These are phyloP conservation scores for Amanita subjunquillea DNA, from an alignment of 768 basidiomycete genomes.

Conservation along the genomic window DNA sequence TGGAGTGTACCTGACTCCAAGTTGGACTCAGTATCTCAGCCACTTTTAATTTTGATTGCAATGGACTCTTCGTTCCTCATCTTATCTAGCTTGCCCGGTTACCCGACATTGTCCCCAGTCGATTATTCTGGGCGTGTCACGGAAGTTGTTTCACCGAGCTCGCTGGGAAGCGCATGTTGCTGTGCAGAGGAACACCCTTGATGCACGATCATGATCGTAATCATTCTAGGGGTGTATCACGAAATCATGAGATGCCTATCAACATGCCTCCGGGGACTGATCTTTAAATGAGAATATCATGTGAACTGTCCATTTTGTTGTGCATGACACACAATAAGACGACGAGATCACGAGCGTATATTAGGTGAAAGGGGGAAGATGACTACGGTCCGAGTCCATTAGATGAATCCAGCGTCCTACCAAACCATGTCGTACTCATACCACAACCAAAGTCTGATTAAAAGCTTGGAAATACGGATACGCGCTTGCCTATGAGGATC, in stretches of 20 bases:
- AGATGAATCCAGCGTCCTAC: neutral
- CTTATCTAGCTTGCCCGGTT: neutral
- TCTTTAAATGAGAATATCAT: neutral
- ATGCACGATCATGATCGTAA: neutral
- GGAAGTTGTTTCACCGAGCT: neutral
- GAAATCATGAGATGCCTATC: neutral
- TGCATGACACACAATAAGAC: neutral
- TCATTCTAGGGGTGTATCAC: neutral
- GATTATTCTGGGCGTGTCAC: neutral
- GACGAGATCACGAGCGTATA: neutral
- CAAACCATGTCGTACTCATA: conserved; percentile 5
- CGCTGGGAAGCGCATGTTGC: neutral
- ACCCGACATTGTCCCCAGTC: too few relatives aligned
- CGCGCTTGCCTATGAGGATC: conserved; percentile 18
- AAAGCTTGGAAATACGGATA: conserved; percentile 19
- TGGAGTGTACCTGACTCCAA: neutral
- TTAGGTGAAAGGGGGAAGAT: neutral
- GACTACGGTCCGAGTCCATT: neutral
- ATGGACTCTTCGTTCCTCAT: neutral
- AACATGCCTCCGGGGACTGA: neutral
- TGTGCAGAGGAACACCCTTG: neutral
- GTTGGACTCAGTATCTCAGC: neutral
- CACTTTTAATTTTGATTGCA: neutral
- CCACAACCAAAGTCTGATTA: conserved; percentile 21
- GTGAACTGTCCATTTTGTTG: neutral